phyloP scores from a whole-genome alignment of 1,284 basidiomycete species.

The Porodaedalea pini region DNA sequence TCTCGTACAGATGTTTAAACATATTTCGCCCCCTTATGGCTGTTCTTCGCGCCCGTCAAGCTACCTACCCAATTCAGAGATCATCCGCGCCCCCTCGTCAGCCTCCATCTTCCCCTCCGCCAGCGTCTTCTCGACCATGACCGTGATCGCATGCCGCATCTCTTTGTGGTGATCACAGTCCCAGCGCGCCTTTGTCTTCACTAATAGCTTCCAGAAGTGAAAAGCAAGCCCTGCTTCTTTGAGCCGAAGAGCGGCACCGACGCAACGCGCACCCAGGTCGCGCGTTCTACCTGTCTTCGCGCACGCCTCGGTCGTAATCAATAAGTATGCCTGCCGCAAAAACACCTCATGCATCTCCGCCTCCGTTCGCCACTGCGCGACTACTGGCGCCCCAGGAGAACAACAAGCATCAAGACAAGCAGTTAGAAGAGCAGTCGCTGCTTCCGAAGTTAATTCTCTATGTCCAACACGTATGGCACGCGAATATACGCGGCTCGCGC shows the following conservation, averaged over 20 bases:
- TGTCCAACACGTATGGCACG: slow-evolving; percentile 36
- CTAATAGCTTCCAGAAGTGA: slow-evolving; percentile 52
- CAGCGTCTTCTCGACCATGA: slow-evolving; percentile 32
- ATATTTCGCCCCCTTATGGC: background rate
- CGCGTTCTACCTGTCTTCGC: slow-evolving; percentile 38
- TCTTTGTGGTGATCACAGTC: slow-evolving; percentile 41
- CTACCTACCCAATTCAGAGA: slow-evolving; percentile 30
- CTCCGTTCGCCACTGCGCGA: slow-evolving; percentile 23
- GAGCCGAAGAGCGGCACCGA: slow-evolving; percentile 46
- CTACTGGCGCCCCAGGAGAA: background rate
- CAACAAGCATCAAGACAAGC: slow-evolving; percentile 27
- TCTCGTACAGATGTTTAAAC: background rate
- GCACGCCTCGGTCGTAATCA: slow-evolving; percentile 40
- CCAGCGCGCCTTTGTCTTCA: slow-evolving; percentile 48
- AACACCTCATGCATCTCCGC: slow-evolving; percentile 28
- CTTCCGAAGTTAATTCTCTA: slow-evolving; percentile 41
- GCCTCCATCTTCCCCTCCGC: slow-evolving; percentile 31
- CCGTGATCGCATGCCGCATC: slow-evolving; percentile 40
- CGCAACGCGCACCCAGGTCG: slow-evolving; percentile 48
- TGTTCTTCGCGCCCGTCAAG: background rate
- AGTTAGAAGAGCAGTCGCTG: slow-evolving; percentile 46
- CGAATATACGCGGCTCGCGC: slow-evolving; percentile 43
- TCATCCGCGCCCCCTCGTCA: slow-evolving; percentile 33
- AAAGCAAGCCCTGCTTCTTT: slow-evolving; percentile 50
- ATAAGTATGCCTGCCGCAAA: slow-evolving; percentile 40